Evolutionary conservation across 1,284 basidiomycete species (phyloP), one percentile per base, ranked within the genome.

Genomic region (Cutaneotrichosporon cyanovorans): DNA sequence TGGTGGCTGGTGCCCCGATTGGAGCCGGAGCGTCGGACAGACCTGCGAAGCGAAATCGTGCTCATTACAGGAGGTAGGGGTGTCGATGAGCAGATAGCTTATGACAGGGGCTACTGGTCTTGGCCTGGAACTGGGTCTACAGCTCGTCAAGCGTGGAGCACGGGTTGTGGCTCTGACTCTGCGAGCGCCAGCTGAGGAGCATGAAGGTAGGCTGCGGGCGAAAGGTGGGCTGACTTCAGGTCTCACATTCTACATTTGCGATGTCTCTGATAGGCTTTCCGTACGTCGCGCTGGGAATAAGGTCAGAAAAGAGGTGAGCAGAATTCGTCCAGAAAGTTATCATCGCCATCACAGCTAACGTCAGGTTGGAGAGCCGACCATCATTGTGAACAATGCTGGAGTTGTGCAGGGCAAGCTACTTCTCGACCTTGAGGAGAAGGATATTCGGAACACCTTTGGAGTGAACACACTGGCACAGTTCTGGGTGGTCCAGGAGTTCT

Each of bases 301-400:
- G 63, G 77, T 95, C 45, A 69, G 81, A 15, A 77, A 85, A 61
- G 87, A 92, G 74, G 87, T 87, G 53, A 50, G 73, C n/a, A n/a
- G n/a, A n/a, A n/a, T n/a, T n/a, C n/a, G n/a, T n/a, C n/a, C n/a
- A n/a, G n/a, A n/a, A n/a, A n/a, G n/a, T n/a, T n/a, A n/a, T n/a
- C n/a, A n/a, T n/a, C n/a, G n/a, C 19, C 4, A 11, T 12, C 14
- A 14, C 20, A 16, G 11, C 37, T 40, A 16, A 38, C 42, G 20
- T n/a, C 59, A 90, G 86, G 75, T 92, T 44, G 90, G 90, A 6
- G 77, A 85, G 44, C 87, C 90, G 1, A 93, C 93, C 0, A 78
- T 97, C 25, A 72, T 98, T 14, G 76, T 98, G 61, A 97, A 97
- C 73, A 97, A 96, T 62, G 93, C 93, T 1, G 93, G 91, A n/a